These are phyloP conservation scores for Tricholoma hemisulphureum DNA, from an alignment of 768 basidiomycete species.

Conservation along the genomic window DNA sequence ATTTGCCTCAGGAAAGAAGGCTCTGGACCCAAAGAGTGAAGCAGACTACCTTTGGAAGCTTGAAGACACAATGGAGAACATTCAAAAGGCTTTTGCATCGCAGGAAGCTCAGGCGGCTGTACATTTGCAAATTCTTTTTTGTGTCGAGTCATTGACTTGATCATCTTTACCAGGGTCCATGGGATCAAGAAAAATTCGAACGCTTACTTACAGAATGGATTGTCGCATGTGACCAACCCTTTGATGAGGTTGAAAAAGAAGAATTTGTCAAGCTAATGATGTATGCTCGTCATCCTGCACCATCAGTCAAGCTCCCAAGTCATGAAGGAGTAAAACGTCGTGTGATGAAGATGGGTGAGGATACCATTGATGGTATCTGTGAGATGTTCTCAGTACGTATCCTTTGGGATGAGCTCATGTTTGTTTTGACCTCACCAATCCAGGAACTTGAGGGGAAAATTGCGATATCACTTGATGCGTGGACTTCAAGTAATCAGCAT, in stretches of 20 bases:
- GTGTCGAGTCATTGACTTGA: background rate
- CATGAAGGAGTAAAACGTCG: background rate
- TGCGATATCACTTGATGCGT: slow-evolving; percentile 23
- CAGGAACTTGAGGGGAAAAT: slow-evolving; percentile 10
- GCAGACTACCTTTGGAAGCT: background rate
- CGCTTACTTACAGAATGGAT: background rate
- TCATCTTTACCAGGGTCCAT: background rate
- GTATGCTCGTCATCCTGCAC: background rate
- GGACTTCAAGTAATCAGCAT: slow-evolving; percentile 15
- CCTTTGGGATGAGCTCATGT: too few relatives aligned
- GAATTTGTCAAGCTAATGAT: background rate
- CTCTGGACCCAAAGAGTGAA: background rate
- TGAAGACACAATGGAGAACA: background rate
- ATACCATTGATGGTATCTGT: background rate
- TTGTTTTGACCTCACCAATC: too few relatives aligned
- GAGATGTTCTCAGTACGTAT: background rate
- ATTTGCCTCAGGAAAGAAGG: background rate
- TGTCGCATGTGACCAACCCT: background rate
- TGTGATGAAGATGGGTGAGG: background rate
- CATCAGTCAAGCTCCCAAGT: background rate
- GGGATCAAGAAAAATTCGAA: slow-evolving; percentile 4
- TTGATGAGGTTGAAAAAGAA: background rate
- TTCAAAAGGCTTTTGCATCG: background rate
- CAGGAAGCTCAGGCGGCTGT: background rate
- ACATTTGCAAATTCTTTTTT: background rate